Conservation (phyloP, 257 asterid species). For the Nicotiana otophora region DNA sequence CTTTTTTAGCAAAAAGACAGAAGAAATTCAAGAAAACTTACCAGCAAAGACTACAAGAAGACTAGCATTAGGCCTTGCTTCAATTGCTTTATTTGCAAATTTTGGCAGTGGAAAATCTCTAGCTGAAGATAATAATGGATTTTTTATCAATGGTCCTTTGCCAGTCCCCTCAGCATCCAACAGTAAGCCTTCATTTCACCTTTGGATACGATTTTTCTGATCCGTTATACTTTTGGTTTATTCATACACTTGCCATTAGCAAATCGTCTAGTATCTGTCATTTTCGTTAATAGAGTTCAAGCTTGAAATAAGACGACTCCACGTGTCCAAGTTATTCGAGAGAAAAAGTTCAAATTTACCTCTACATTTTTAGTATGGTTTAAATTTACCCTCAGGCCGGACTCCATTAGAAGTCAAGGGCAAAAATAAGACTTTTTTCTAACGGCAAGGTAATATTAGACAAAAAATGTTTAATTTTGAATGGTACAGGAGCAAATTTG, state of each 20-base stretch:
- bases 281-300: neutral
- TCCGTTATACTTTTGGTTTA: neutral
- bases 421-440: neutral
- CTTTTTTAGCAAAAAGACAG: neutral
- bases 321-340: neutral
- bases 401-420: no score
- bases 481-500: neutral
- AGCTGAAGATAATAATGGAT: constrained; percentile 71
- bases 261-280: no score
- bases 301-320: neutral
- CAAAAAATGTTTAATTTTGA: neutral
- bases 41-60: constrained; percentile 36
- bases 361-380: no score
- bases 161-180: constrained; percentile 36
- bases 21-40: constrained; percentile 7
- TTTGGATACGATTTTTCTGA: no score
- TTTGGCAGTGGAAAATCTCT: constrained; percentile 25
- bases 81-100: constrained; percentile 24
- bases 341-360: neutral
- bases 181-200: neutral
- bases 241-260: neutral
- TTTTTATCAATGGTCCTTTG: constrained; percentile 54
- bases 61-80: constrained; percentile 33
- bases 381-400: no score
- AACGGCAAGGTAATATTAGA: neutral